phyloP scores from a whole-genome alignment of 805 yeast species.

The Wickerhamomyces mucosus region DNA sequence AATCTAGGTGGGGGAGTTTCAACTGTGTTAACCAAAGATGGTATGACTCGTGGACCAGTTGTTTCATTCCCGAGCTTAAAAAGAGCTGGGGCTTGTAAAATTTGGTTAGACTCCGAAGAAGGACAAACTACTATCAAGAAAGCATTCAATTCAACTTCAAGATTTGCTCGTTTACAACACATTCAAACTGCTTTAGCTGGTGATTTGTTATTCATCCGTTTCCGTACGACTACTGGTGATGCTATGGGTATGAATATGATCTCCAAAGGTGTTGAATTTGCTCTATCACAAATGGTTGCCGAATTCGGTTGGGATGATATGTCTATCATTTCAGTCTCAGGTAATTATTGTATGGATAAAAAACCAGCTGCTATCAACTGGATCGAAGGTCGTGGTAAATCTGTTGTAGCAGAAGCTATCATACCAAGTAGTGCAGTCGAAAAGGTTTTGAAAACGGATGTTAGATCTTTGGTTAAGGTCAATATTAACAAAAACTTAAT shows the following conservation, averaged over 20 bases:
- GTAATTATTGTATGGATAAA: conserved; percentile 96
- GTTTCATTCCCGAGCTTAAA: conserved; percentile 74
- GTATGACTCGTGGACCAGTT: conserved; percentile 99
- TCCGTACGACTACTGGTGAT: conserved; percentile 98
- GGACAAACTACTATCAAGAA: conserved; percentile 76
- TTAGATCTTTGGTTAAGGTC: conserved; percentile 83
- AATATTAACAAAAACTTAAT: conserved; percentile 83
- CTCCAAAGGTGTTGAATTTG: conserved; percentile 91
- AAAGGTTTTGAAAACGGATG: conserved; percentile 83
- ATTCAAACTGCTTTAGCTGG: conserved; percentile 95
- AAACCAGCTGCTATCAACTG: conserved; percentile 98
- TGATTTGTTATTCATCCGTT: conserved; percentile 75
- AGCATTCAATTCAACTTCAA: conserved; percentile 92
- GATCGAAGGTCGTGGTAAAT: conserved; percentile 99
- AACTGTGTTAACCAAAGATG: conserved; percentile 88
- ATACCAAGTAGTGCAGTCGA: conserved; percentile 75
- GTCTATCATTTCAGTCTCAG: conserved; percentile 87
- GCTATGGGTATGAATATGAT: conserved; percentile 99
- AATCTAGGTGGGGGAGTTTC: conserved; percentile 95
- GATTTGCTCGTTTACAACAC: conserved; percentile 92
- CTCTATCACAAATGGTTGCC: conserved; percentile 75
- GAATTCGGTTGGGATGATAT: conserved; percentile 91
- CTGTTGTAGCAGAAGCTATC: conserved; percentile 92
- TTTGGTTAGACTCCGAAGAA: conserved; percentile 93
- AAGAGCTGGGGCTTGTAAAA: conserved; percentile 90